Conservation (phyloP, 352 stramenopile genomes). For the Bremia lactucae region DNA sequence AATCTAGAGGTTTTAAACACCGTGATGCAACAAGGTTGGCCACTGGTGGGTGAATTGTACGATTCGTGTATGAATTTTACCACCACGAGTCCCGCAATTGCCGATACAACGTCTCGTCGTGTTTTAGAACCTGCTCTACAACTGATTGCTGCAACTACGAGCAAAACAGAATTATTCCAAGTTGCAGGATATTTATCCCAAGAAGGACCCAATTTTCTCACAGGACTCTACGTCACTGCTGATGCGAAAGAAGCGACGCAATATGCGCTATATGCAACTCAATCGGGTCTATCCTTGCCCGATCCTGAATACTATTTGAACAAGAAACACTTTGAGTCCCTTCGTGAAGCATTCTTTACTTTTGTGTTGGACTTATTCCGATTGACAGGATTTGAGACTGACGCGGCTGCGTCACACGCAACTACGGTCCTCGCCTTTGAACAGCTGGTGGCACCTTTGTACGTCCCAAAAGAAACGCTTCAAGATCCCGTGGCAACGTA, state of each 20-base stretch:
- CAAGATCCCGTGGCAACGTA: slow-evolving; percentile 85
- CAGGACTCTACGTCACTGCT: slow-evolving; percentile 47
- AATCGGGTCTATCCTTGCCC: slow-evolving; percentile 81
- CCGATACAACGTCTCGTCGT: slow-evolving; percentile 10
- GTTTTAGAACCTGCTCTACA: slow-evolving; percentile 28
- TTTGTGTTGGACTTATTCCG: slow-evolving; percentile 72
- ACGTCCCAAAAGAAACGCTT: slow-evolving; percentile 84
- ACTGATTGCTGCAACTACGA: slow-evolving; percentile 22
- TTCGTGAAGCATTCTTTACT: slow-evolving; percentile 59
- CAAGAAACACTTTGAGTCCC: slow-evolving; percentile 56
- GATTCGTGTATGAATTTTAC: slow-evolving; percentile 56
- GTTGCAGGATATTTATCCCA: slow-evolving; percentile 43
- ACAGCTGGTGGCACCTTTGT: slow-evolving; percentile 59
- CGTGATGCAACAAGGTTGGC: slow-evolving; percentile 55
- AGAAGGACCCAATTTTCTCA: slow-evolving; percentile 68
- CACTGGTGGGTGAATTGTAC: slow-evolving; percentile 44
- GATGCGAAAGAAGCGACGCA: slow-evolving; percentile 81
- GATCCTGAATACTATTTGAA: slow-evolving; percentile 91
- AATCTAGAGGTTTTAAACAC: slow-evolving; percentile 33
- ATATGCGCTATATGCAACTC: slow-evolving; percentile 74
- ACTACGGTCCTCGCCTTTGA: slow-evolving; percentile 82
- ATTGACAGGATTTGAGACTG: slow-evolving; percentile 34
- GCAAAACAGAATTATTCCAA: slow-evolving; percentile 34
- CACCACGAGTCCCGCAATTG: slow-evolving; percentile 31
- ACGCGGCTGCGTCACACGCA: slow-evolving; percentile 20